Conservation (phyloP, 75 land plant genomes). For the Chamaecyparis obtusa region DNA sequence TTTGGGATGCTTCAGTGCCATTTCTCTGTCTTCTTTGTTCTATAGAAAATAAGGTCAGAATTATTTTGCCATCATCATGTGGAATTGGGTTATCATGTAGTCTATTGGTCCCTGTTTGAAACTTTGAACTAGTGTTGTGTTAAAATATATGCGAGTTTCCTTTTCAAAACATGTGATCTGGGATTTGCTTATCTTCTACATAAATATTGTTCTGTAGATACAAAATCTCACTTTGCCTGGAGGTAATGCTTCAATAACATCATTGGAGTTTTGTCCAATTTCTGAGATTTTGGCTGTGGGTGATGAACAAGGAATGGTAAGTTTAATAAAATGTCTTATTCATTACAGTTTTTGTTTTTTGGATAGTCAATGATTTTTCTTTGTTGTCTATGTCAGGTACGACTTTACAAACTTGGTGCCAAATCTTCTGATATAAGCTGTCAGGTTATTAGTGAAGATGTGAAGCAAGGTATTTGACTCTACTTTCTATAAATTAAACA, state of each 20-base stretch:
- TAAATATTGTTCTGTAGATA: slow-evolving; percentile 20
- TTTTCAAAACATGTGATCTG: background rate
- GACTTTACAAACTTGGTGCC: slow-evolving; percentile 39
- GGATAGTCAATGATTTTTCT: background rate
- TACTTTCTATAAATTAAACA: background rate
- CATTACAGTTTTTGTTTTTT: background rate
- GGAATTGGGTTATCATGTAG: background rate
- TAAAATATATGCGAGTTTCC: background rate
- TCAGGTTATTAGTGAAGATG: slow-evolving; percentile 33
- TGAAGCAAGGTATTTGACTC: slow-evolving; percentile 39
- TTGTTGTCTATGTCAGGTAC: slow-evolving; percentile 41
- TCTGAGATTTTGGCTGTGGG: slow-evolving; percentile 59
- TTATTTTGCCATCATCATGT: background rate
- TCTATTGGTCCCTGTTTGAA: background rate
- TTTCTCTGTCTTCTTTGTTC: slow-evolving; percentile 42
- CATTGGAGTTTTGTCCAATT: slow-evolving; percentile 60
- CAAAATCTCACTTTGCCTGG: slow-evolving; percentile 27
- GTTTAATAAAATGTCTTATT: background rate
- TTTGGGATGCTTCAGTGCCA: slow-evolving; percentile 88
- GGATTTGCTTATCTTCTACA: background rate
- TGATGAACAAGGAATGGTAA: slow-evolving; percentile 74
- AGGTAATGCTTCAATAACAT: slow-evolving; percentile 53
- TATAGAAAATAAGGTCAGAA: slow-evolving; percentile 48
- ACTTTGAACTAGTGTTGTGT: background rate
- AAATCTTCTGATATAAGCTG: slow-evolving; percentile 44